Percentiles rank a stretch among this genome's conserved stretches.
Conservation (phyloP, 2,329 filamentous ascomycete genomes). For the Calonectria honghensis region DNA sequence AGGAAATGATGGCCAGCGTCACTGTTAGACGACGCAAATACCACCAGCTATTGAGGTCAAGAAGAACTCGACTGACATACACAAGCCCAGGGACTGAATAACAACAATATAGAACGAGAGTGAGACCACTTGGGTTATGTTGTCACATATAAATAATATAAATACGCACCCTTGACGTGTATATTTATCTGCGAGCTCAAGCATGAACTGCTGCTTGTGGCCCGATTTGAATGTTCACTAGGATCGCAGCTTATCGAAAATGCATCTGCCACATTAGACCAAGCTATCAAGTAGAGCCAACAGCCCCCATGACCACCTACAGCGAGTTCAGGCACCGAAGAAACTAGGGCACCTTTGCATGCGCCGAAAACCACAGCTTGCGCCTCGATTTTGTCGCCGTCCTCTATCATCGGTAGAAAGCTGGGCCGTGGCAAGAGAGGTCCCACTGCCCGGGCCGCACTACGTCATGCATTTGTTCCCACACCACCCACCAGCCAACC, state of each 20-base stretch:
- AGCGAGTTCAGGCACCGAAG: background rate
- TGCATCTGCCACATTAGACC: background rate
- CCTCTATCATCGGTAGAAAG: background rate
- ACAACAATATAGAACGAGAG: background rate
- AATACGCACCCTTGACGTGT: too few species aligned
- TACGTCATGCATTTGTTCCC: constrained; percentile 55
- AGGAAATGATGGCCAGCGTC: background rate
- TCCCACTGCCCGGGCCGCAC: constrained; percentile 47
- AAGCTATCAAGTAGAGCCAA: background rate
- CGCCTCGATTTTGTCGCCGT: background rate
- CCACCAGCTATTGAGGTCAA: background rate
- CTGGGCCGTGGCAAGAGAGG: background rate
- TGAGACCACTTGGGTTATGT: background rate
- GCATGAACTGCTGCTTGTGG: background rate
- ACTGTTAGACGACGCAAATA: background rate
- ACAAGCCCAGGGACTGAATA: background rate
- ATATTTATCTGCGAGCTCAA: background rate
- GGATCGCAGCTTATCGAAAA: background rate
- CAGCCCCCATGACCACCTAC: background rate
- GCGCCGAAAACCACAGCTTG: background rate
- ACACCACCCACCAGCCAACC: constrained; percentile 41
- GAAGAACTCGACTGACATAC: background rate
- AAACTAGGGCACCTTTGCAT: background rate
- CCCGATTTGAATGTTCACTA: background rate
- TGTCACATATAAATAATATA: background rate